Conservation (phyloP, 192 early-diverging fungal genomes). For the Linderina pennispora region DNA sequence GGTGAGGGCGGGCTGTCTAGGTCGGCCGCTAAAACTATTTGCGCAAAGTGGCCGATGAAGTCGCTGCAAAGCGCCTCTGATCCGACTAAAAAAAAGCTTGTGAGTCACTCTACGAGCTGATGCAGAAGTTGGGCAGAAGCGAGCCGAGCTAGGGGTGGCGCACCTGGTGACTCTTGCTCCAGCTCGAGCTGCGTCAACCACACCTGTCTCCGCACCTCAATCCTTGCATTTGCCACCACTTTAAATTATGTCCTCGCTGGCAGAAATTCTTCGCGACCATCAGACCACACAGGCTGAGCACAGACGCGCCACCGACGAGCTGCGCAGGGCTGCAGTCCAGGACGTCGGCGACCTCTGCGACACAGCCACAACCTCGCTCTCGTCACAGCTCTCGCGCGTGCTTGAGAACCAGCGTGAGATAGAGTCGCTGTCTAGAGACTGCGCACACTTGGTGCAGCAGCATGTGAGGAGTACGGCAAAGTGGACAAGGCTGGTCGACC, state of each 20-base stretch:
- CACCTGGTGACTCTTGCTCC: too few relatives aligned
- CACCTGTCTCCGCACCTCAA: neutral
- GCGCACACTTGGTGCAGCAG: constrained; percentile 31
- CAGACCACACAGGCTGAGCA: constrained; percentile 22
- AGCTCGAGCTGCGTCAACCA: neutral
- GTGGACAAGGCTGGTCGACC: constrained; percentile 71
- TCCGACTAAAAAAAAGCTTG: too few relatives aligned
- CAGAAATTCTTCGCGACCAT: constrained; percentile 40
- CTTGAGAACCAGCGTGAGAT: constrained; percentile 37
- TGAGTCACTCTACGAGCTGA: too few relatives aligned
- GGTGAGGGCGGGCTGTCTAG: too few relatives aligned
- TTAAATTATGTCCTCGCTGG: constrained; percentile 12
- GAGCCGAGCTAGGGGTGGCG: too few relatives aligned
- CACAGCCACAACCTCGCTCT: constrained; percentile 29
- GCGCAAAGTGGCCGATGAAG: too few relatives aligned
- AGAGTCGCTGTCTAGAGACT: constrained; percentile 31
- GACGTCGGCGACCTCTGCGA: constrained; percentile 40
- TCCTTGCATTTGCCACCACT: too few relatives aligned
- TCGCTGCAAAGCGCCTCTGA: too few relatives aligned
- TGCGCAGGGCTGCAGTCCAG: constrained; percentile 22
- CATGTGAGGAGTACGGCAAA: constrained; percentile 52
- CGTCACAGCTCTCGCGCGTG: constrained; percentile 16
- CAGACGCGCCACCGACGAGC: constrained; percentile 26
- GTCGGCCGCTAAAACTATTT: too few relatives aligned
- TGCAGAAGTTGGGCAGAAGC: too few relatives aligned